Percentiles rank a stretch among this genome's conserved stretches.
Evolutionary conservation across 2,329 filamentous ascomycete genomes (phyloP).

Genomic region (Aspergillus novoparasiticus): DNA sequence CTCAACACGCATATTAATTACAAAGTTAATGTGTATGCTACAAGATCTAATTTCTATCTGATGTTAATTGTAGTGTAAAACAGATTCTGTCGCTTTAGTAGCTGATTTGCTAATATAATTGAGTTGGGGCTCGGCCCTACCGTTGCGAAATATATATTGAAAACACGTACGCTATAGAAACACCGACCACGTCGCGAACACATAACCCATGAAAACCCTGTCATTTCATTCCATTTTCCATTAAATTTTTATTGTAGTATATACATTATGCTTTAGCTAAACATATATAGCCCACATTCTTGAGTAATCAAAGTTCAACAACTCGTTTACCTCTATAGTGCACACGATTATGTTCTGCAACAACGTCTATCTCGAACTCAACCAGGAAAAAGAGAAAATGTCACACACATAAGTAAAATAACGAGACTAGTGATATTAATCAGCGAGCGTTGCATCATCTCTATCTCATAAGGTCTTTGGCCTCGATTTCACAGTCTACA

Average conservation of each 20-base stretch:
- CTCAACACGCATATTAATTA: not conserved
- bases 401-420: no score
- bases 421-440: no score
- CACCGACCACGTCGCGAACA: no score
- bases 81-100: not conserved
- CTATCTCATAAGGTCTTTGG: not conserved
- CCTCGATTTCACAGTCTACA: not conserved
- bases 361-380: not conserved
- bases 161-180: no score
- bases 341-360: not conserved
- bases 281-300: not conserved
- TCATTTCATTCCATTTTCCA: no score
- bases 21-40: not conserved
- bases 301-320: not conserved
- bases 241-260: not conserved
- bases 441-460: no score
- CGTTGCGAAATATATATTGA: not conserved
- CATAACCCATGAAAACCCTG: no score
- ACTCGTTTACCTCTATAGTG: not conserved
- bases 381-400: no score
- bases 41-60: not conserved
- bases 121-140: not conserved
- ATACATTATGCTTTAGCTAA: not conserved
- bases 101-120: no score
- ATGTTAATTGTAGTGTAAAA: not conserved